Evolutionary conservation across 2,329 filamentous ascomycete species (phyloP).

Genomic region (Pyricularia sp.): DNA sequence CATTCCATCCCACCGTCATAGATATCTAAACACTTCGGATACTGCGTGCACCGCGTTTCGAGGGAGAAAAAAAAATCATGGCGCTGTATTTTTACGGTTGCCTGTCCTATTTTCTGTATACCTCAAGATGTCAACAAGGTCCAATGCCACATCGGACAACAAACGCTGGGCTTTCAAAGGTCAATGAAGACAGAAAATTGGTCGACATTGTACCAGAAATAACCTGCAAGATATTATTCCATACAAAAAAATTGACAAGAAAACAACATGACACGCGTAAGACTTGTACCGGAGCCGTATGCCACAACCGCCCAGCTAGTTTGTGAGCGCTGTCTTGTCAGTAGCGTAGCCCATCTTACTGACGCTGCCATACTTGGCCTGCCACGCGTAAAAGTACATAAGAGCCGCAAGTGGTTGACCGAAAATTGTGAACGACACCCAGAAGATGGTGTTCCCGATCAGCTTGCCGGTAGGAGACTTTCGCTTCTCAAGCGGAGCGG

Average conservation of each 20-base stretch:
- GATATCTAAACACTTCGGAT: background rate
- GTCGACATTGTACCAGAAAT: background rate
- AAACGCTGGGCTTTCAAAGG: background rate
- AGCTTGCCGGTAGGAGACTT: slow-evolving; percentile 66
- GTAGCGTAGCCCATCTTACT: slow-evolving; percentile 29
- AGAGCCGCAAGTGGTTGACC: slow-evolving; percentile 89
- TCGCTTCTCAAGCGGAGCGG: slow-evolving; percentile 70
- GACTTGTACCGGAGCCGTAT: no score
- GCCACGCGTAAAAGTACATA: slow-evolving; percentile 97
- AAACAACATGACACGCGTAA: background rate
- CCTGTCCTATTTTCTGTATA: background rate
- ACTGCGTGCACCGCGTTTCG: background rate
- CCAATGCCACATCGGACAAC: background rate
- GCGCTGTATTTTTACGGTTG: background rate
- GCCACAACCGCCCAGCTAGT: background rate
- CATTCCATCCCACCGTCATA: background rate
- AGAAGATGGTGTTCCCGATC: slow-evolving; percentile 89
- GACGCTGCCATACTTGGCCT: slow-evolving; percentile 89
- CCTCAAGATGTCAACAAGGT: background rate
- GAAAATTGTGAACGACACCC: slow-evolving; percentile 91
- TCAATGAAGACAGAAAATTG: background rate
- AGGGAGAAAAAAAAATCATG: background rate
- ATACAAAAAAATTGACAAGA: background rate
- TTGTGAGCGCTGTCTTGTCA: slow-evolving; percentile 6
- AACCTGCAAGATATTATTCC: background rate